Percentiles rank a stretch among this genome's conserved stretches.
Evolutionary conservation across 164 flowering plant genomes (phyloP).

Genomic region (Paratinospora sagittata): DNA sequence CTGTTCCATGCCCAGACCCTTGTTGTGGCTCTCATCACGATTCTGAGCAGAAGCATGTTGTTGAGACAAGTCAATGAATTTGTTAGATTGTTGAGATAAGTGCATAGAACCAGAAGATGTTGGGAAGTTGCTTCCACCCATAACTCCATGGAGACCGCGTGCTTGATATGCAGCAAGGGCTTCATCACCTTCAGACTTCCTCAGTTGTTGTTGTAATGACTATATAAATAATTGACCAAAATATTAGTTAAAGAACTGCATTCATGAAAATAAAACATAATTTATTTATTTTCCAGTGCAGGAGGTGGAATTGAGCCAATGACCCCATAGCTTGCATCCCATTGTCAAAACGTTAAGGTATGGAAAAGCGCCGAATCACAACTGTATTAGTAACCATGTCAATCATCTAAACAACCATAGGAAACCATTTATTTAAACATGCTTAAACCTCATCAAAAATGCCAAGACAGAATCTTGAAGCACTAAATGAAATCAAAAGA

Average conservation of each 20-base stretch:
- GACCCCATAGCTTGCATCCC: too few species aligned
- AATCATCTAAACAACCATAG: neutral
- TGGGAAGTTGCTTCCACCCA: slow-evolving; percentile 53
- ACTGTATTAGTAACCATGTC: neutral
- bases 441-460: too few species aligned
- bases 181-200: slow-evolving; percentile 82
- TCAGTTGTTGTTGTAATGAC: slow-evolving; percentile 61
- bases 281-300: too few species aligned
- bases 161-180: slow-evolving; percentile 62
- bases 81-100: slow-evolving; percentile 55
- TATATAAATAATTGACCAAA: slow-evolving; percentile 20
- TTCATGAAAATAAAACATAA: neutral
- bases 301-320: too few species aligned
- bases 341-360: too few species aligned
- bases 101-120: slow-evolving; percentile 50
- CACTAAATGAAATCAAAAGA: too few species aligned
- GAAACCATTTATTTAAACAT: too few species aligned
- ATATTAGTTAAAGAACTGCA: neutral
- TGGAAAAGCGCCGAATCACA: neutral
- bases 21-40: slow-evolving; percentile 54
- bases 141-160: slow-evolving; percentile 52
- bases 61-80: slow-evolving; percentile 51
- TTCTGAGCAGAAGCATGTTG: slow-evolving; percentile 50
- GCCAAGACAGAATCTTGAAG: too few species aligned
- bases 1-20: slow-evolving; percentile 62